Evolutionary conservation across 352 stramenopile species (phyloP).

Genomic region (Thalassiosira delicatula): DNA sequence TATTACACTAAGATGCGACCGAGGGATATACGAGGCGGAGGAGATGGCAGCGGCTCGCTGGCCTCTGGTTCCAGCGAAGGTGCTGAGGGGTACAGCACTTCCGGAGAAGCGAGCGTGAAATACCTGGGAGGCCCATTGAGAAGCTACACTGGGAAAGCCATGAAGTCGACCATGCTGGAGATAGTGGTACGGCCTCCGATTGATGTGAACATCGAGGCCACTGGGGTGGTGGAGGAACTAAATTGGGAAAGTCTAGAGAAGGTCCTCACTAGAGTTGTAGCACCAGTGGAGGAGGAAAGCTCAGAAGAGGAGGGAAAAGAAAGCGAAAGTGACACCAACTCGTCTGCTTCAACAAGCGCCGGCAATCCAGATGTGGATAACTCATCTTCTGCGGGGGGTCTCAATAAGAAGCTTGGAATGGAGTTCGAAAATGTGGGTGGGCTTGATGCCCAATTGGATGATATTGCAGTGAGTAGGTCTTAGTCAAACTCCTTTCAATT

Average conservation of each 20-base stretch:
- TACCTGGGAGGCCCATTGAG: slow-evolving; percentile 77
- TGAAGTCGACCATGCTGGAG: slow-evolving; percentile 37
- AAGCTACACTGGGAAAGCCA: slow-evolving; percentile 18
- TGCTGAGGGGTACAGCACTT: slow-evolving; percentile 36
- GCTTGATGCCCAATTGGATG: slow-evolving; percentile 78
- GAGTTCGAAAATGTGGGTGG: slow-evolving; percentile 81
- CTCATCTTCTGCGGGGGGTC: slow-evolving; percentile 7
- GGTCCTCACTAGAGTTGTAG: slow-evolving; percentile 49
- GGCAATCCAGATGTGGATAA: slow-evolving; percentile 32
- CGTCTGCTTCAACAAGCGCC: background rate
- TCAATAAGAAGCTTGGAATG: slow-evolving; percentile 70
- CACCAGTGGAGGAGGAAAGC: slow-evolving; percentile 25
- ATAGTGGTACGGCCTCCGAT: slow-evolving; percentile 27
- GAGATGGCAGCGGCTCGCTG: slow-evolving; percentile 62
- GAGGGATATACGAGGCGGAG: slow-evolving; percentile 68
- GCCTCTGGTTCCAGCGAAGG: slow-evolving; percentile 27
- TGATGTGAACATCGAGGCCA: slow-evolving; percentile 18
- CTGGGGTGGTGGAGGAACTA: slow-evolving; percentile 4
- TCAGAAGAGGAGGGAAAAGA: slow-evolving; percentile 11
- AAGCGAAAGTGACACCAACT: background rate
- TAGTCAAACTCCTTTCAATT: slow-evolving; percentile 7
- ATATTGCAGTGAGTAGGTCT: slow-evolving; percentile 65
- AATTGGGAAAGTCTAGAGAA: slow-evolving; percentile 34
- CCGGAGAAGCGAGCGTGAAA: slow-evolving; percentile 70
- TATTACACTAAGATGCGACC: slow-evolving; percentile 65